A percentile compares a stretch with the other conserved stretches of the same genome.
Conservation (phyloP, 2,329 filamentous ascomycete genomes). For the Pseudocercospora vitis region DNA sequence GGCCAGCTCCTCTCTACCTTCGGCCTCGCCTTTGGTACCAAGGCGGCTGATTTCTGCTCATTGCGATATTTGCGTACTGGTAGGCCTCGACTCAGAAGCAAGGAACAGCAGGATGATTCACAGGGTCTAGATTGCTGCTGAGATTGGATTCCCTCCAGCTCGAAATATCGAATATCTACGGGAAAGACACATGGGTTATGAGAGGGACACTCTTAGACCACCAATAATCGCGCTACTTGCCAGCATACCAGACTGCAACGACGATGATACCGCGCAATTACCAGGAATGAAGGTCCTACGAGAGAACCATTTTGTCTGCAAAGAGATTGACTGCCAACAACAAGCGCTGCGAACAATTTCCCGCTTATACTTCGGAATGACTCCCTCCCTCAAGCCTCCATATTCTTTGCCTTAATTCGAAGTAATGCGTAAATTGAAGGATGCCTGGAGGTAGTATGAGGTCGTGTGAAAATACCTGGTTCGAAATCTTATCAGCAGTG, state of each 20-base stretch:
- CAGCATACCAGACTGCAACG: slow-evolving; percentile 49
- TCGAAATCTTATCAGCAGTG: too few relatives aligned
- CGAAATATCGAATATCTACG: slow-evolving; percentile 27
- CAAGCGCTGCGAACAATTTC: too few relatives aligned
- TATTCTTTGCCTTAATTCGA: too few relatives aligned
- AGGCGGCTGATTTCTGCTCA: slow-evolving; percentile 42
- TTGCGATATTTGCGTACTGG: slow-evolving; percentile 39
- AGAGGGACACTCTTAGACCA: slow-evolving; percentile 51
- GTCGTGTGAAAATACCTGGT: too few relatives aligned
- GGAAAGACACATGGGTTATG: slow-evolving; percentile 55
- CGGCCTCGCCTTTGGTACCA: slow-evolving; percentile 25
- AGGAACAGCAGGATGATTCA: slow-evolving; percentile 29
- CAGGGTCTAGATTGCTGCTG: slow-evolving; percentile 22
- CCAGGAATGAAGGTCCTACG: too few relatives aligned
- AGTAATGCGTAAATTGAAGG: too few relatives aligned
- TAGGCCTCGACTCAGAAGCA: slow-evolving; percentile 42
- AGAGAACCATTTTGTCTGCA: too few relatives aligned
- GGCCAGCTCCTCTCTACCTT: slow-evolving; percentile 34
- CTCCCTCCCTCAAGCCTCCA: too few relatives aligned
- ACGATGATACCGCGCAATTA: slow-evolving; percentile 60
- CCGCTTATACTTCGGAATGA: too few relatives aligned
- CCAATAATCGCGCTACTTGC: slow-evolving; percentile 44
- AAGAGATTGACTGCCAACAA: too few relatives aligned
- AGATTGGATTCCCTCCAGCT: slow-evolving; percentile 34
- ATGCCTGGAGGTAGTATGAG: too few relatives aligned